Base-by-base conservation (phyloP, 768 basidiomycete species). In the Leccinum imitatum region DNA sequence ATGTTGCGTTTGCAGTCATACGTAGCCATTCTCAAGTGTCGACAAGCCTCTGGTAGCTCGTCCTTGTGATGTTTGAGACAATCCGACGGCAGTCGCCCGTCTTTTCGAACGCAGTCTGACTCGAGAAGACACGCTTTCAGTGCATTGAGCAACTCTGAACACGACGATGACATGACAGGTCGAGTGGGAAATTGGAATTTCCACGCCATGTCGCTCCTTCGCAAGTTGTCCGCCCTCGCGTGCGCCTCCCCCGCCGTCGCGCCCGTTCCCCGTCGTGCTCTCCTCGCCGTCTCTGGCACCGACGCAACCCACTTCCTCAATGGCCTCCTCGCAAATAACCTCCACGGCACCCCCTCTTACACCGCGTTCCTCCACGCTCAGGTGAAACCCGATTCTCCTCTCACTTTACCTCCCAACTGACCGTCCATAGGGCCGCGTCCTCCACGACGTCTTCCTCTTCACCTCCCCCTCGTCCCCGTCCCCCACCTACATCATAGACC, bases 1-100 rank as follows among this genome's bases (percentile, higher is more conserved):
- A 93, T 90, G 47, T 88, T 91, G 59, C 92, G 82, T 74, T 96
- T 96, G 77, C 94, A 96, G 64, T 95, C 91, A 65, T 90, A 94
- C 1, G 90, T 87, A 11, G 91, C 91, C 73, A 85, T 86, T 54
- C 94, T 81, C 57, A 96, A 76, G 27, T 85, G 82, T 70, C 85
- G 84, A 71, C 94, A 96, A 66, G 89, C 81, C 65, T 90, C 86
- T 2, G 94, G 93, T 25, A 96, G 80, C 63, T 93, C 88, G 56
- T 87, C 78, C 23, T 74, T 76, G 73, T 95, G 90, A 27, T 90
- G 70, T 66, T 82, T 85, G 52, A 96, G 80, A 74, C 94, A 96
- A 33, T 91, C 89, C 0, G 92, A 93, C 7, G 94, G 94, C n/a
- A 90, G 78, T 56, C 79, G 75, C 3, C 87, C 85, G 33, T 93